Evolutionary conservation across 140 eudicot species (phyloP), one percentile per base, ranked within the genome.

Genomic region (Bidens hawaiensis): DNA sequence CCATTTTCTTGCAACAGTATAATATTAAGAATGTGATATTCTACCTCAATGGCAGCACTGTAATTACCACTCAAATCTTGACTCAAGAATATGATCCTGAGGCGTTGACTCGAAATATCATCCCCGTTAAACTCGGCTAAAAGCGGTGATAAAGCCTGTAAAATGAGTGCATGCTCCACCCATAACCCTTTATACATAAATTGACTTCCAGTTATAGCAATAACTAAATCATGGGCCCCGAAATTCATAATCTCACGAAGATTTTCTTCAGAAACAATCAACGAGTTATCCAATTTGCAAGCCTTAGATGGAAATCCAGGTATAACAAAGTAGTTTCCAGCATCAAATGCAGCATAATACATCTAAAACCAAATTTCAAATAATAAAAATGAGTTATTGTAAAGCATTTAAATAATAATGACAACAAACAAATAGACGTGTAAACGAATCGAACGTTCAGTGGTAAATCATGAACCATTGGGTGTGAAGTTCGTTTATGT

Each of bases 291-390:
- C 48, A 80, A 78, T 68, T 76, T 77, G 78, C 95, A 88, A 21
- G 83, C 83, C 49, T 76, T 81, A 21, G 75, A 57, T 22, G 99
- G 97, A 68, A 93, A 76, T 28, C 99, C 99, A 49, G 96, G 97
- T 49, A 93, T 77, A 55, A 93, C 97, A 68, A 78, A 79, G 90
- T 76, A 93, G 81, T 93, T 88, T 79, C 97, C 99, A 24, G 93
- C 71, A 75, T 93, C 99, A 71, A 74, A 79, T 42, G 80, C 61
- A 31, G 99, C 88, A 75, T 93, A 93, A 46, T 81, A 71, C 72
- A 93, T 83, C 99, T 93, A 81, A 67, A 14, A 61, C 28, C 49
- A 12, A 48, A 18, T 21, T 62, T 22, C 19, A 15, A 52, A 43
- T 57, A 7, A 27, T n/a, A 38, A 9, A 28, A 6, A 4, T 1